A percentile compares a stretch with the other conserved stretches of the same genome.
Evolutionary conservation across 352 stramenopile species (phyloP).

Genomic region (Globisporangium perplexum): DNA sequence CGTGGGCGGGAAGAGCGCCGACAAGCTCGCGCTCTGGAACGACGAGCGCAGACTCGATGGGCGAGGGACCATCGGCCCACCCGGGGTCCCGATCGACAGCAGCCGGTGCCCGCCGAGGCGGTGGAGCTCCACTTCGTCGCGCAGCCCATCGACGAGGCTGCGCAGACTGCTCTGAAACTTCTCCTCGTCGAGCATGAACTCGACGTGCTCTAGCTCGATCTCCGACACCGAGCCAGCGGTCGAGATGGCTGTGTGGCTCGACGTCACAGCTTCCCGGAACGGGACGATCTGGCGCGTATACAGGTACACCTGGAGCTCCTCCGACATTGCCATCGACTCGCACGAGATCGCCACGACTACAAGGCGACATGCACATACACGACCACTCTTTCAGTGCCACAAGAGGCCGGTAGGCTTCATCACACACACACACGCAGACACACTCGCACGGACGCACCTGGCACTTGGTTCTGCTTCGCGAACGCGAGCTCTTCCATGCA

Average conservation of each 20-base stretch:
- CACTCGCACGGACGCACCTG: conserved; percentile 13
- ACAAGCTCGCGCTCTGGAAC: conserved; percentile 8
- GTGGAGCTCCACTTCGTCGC: conserved; percentile 72
- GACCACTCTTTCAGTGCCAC: background rate
- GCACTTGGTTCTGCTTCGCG: conserved; percentile 62
- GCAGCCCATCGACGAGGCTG: conserved; percentile 65
- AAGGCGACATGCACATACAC: background rate
- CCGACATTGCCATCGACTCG: conserved; percentile 47
- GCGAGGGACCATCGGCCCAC: conserved; percentile 8
- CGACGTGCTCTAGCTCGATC: conserved; percentile 17
- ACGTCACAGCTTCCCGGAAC: conserved; percentile 52
- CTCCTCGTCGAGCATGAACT: conserved; percentile 56
- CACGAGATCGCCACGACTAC: conserved; percentile 67
- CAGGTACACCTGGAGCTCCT: conserved; percentile 72
- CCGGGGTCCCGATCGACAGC: conserved; percentile 14
- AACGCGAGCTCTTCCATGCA: conserved; percentile 78
- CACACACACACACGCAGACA: conserved; percentile 11
- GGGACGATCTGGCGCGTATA: conserved; percentile 79
- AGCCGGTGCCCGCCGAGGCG: conserved; percentile 26
- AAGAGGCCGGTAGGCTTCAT: too few species aligned
- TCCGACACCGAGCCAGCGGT: conserved; percentile 15
- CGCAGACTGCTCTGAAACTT: conserved; percentile 61
- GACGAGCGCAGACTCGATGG: conserved; percentile 11
- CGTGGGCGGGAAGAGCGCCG: conserved; percentile 11
- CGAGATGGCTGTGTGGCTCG: conserved; percentile 25